phyloP scores from a whole-genome alignment of 805 yeast genomes.

The Yarrowia divulgata region DNA sequence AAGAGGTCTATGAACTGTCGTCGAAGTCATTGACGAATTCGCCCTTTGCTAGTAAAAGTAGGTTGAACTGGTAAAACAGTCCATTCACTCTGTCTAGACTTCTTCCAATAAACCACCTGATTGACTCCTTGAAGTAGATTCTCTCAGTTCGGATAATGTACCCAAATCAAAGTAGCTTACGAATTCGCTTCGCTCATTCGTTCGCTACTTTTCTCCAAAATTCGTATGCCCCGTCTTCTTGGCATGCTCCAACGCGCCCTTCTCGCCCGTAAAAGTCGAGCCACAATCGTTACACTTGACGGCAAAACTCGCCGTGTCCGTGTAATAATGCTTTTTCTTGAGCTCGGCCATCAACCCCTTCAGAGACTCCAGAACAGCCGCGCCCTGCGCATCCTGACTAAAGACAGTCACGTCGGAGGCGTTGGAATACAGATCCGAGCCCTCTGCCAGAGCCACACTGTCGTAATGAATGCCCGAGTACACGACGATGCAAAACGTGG shows the following conservation, averaged over 20 bases:
- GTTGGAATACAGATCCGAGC: constrained; percentile 42
- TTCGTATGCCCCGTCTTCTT: constrained; percentile 63
- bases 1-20: too few species aligned
- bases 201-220: constrained; percentile 59
- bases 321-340: constrained; percentile 63
- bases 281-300: constrained; percentile 67
- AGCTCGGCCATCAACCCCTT: constrained; percentile 55
- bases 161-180: too few species aligned
- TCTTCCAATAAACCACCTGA: too few species aligned
- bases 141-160: too few species aligned
- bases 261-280: constrained; percentile 63
- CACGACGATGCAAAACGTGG: constrained; percentile 60
- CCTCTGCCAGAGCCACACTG: constrained; percentile 57
- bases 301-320: constrained; percentile 67
- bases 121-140: too few species aligned
- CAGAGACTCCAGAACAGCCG: constrained; percentile 53
- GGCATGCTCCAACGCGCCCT: constrained; percentile 70
- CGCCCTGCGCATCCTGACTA: constrained; percentile 50
- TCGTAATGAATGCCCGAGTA: constrained; percentile 82
- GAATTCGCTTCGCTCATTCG: too few species aligned
- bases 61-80: too few species aligned
- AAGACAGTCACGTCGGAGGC: constrained; percentile 55
- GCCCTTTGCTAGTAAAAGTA: too few species aligned
- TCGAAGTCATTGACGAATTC: too few species aligned
- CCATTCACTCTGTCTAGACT: too few species aligned